phyloP scores from a whole-genome alignment of 2,329 filamentous ascomycete genomes.

The Beauveria pseudobassiana region DNA sequence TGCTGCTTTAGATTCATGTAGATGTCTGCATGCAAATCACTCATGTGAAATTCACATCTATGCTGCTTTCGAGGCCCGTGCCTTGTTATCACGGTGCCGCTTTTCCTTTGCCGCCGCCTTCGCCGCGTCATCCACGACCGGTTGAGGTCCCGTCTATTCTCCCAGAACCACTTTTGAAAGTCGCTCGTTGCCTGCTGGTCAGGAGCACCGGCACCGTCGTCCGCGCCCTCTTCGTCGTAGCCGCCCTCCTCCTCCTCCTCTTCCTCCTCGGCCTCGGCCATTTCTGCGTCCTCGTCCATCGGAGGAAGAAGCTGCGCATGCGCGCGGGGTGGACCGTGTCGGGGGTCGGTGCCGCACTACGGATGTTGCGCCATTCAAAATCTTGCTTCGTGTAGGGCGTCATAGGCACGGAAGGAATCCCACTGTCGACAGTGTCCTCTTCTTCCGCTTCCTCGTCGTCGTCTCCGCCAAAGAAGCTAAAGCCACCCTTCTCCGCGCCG shows the following conservation, averaged over 20 bases:
- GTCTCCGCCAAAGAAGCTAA: constrained; percentile 68
- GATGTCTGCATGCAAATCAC: not conserved
- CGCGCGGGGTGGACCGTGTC: constrained; percentile 76
- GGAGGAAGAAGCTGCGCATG: constrained; percentile 50
- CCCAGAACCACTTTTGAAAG: constrained; percentile 63
- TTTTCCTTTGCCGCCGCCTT: constrained; percentile 57
- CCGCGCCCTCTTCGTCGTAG: not conserved
- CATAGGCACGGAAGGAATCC: constrained; percentile 47
- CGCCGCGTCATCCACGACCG: constrained; percentile 58
- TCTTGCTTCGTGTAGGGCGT: constrained; percentile 81
- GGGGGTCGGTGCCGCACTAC: constrained; percentile 89
- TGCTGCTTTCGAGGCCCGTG: constrained; percentile 36
- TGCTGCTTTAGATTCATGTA: not conserved
- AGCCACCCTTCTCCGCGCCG: constrained; percentile 42
- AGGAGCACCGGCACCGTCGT: not conserved
- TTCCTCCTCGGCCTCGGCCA: constrained; percentile 21
- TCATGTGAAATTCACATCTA: constrained; percentile 17
- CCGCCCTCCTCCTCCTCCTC: constrained; percentile 15
- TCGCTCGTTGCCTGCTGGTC: constrained; percentile 33
- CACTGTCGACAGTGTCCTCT: constrained; percentile 9
- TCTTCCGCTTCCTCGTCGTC: constrained; percentile 37
- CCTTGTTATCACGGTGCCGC: constrained; percentile 57
- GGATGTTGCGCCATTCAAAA: constrained; percentile 62
- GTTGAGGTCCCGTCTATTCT: constrained; percentile 57
- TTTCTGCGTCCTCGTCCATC: constrained; percentile 31